Conservation (phyloP, 2,329 filamentous ascomycete species). For the Zasmidium angulare region DNA sequence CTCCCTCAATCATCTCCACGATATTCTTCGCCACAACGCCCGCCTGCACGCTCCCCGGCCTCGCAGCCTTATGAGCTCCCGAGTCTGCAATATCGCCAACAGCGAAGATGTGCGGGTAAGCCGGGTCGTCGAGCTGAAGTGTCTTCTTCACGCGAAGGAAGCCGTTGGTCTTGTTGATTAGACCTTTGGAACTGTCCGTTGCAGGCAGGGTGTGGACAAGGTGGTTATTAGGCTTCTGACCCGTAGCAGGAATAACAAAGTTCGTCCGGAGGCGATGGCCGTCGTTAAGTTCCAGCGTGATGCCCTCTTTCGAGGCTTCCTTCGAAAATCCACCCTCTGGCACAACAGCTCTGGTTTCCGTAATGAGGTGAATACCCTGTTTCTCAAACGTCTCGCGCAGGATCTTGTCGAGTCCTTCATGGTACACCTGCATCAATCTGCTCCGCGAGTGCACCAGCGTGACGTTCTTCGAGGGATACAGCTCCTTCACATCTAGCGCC, state of each 20-base stretch:
- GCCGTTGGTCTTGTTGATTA: conserved; percentile 22
- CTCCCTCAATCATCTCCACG: conserved; percentile 42
- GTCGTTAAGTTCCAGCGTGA: conserved; percentile 46
- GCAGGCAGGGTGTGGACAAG: conserved; percentile 50
- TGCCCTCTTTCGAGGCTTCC: conserved; percentile 19
- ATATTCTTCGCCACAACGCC: conserved; percentile 57
- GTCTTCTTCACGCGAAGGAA: conserved; percentile 52
- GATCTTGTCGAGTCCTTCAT: conserved; percentile 40
- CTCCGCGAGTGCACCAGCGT: conserved; percentile 59
- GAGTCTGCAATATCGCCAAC: conserved; percentile 63
- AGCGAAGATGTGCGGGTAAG: conserved; percentile 56
- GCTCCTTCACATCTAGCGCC: conserved; percentile 58
- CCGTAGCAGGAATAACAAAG: conserved; percentile 59
- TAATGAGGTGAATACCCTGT: conserved; percentile 52
- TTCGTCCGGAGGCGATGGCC: conserved; percentile 51
- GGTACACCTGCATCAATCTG: conserved; percentile 55
- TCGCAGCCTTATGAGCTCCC: conserved; percentile 53
- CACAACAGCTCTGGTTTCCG: conserved; percentile 38
- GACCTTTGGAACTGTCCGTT: conserved; percentile 42
- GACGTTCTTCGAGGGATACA: conserved; percentile 58
- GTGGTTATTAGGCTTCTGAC: conserved; percentile 58
- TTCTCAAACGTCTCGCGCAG: conserved; percentile 45
- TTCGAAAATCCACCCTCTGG: conserved; percentile 26
- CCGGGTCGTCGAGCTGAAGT: conserved; percentile 55
- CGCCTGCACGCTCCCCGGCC: conserved; percentile 57